Evolutionary conservation across 2,329 filamentous ascomycete genomes (phyloP).

Genomic region (Plenodomus biglobosus): DNA sequence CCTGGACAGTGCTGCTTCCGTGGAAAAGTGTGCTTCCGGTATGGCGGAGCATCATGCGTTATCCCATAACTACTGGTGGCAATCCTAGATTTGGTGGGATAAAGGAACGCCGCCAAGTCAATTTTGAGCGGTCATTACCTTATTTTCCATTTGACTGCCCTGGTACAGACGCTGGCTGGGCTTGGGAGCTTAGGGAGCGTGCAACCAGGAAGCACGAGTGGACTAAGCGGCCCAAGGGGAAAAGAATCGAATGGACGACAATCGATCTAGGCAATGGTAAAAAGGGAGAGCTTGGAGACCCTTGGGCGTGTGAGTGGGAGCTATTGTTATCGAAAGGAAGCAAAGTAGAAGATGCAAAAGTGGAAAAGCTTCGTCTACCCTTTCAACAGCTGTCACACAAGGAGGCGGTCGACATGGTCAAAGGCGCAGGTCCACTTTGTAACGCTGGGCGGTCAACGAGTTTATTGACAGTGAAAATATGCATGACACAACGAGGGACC

Average conservation of each 20-base stretch:
- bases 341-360: conserved; percentile 1
- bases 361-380: conserved; percentile 17
- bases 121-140: conserved; percentile 74
- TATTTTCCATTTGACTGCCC: conserved; percentile 89
- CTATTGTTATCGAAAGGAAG: conserved; percentile 53
- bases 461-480: conserved; percentile 66
- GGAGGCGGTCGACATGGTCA: conserved; percentile 32
- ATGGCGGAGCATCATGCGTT: conserved; percentile 85
- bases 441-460: conserved; percentile 9
- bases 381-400: conserved; percentile 26
- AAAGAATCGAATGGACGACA: conserved; percentile 72
- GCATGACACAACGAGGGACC: conserved; percentile 68
- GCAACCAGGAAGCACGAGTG: conserved; percentile 63
- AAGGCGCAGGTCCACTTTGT: conserved; percentile 1
- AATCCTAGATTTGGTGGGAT: conserved; percentile 83
- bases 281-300: conserved; percentile 80
- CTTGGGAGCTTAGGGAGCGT: conserved; percentile 73
- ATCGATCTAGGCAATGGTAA: conserved; percentile 72
- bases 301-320: conserved; percentile 84
- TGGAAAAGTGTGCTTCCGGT: conserved; percentile 86
- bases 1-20: conserved; percentile 82
- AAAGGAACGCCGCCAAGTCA: conserved; percentile 74
- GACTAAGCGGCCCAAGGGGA: conserved; percentile 78
- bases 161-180: conserved; percentile 74
- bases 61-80: conserved; percentile 74